These are phyloP conservation scores for Penicillium lagena DNA, from an alignment of 495 filamentous ascomycete genomes.

Conservation along the genomic window DNA sequence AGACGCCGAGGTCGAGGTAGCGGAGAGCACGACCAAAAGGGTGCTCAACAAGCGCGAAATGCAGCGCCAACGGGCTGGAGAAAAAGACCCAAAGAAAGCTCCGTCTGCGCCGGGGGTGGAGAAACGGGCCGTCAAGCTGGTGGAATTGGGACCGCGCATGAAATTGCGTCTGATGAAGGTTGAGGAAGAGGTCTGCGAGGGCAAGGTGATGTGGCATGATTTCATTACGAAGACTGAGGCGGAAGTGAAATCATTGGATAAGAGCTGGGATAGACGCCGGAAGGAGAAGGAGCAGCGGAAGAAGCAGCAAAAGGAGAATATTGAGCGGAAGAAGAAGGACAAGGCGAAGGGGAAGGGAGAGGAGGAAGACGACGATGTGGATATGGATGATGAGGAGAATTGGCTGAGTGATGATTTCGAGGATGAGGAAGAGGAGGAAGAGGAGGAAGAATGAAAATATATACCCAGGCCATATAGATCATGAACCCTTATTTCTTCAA, in stretches of 20 bases:
- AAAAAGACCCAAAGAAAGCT: conserved; percentile 29
- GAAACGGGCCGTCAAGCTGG: conserved; percentile 81
- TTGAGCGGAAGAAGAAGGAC: conserved; percentile 71
- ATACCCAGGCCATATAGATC: conserved; percentile 1
- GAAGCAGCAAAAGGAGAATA: conserved; percentile 77
- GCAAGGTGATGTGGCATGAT: conserved; percentile 97
- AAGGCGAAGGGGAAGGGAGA: conserved; percentile 42
- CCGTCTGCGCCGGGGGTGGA: conserved; percentile 47
- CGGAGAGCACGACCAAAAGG: conserved; percentile 65
- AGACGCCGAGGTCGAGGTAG: conserved; percentile 90
- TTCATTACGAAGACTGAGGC: conserved; percentile 74
- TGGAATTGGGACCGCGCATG: conserved; percentile 89
- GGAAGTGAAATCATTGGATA: conserved; percentile 70
- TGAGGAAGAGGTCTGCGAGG: conserved; percentile 86
- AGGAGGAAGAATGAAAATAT: conserved; percentile 23
- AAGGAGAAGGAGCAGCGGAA: conserved; percentile 77
- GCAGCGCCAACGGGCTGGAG: conserved; percentile 43
- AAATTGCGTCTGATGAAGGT: conserved; percentile 88
- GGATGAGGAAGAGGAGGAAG: conserved; percentile 44
- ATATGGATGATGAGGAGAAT: conserved; percentile 54
- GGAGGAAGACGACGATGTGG: conserved; percentile 37
- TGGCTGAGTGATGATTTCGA: conserved; percentile 58
- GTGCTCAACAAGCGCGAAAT: conserved; percentile 59
- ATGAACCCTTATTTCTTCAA: conserved; percentile 34
- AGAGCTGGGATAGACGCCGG: conserved; percentile 68